A percentile compares a stretch with the other conserved stretches of the same genome.
Conservation (phyloP, 345 rosid species). For the Eucalyptus cloeziana region DNA sequence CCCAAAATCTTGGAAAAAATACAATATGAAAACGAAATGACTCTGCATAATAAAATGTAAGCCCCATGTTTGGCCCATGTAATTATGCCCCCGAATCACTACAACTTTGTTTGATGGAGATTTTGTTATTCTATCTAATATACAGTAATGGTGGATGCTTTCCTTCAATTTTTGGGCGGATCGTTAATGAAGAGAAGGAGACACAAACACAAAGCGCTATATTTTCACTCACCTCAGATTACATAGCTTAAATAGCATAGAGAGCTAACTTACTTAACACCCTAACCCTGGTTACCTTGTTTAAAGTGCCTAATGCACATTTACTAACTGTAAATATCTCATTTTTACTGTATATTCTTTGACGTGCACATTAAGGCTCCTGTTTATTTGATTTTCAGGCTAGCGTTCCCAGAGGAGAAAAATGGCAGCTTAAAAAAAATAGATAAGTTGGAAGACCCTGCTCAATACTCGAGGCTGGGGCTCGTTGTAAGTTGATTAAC, state of each 20-base stretch:
- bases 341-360: background rate
- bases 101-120: too few relatives aligned
- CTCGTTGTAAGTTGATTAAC: conserved; percentile 35
- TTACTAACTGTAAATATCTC: background rate
- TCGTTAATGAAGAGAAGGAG: too few relatives aligned
- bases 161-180: too few relatives aligned
- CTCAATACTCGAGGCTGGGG: conserved; percentile 49
- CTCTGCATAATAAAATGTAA: too few relatives aligned
- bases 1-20: too few relatives aligned
- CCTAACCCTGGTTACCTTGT: background rate
- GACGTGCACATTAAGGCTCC: background rate
- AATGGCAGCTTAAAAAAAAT: conserved; percentile 68
- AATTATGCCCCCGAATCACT: too few relatives aligned
- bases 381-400: conserved; percentile 19
- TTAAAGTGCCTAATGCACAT: background rate
- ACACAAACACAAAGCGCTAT: background rate
- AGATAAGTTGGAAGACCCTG: conserved; percentile 65
- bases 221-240: background rate
- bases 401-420: conserved; percentile 76
- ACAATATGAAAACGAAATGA: too few relatives aligned
- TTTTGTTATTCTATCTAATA: too few relatives aligned
- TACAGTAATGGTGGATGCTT: too few relatives aligned
- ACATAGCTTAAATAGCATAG: background rate
- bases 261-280: background rate
- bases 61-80: too few relatives aligned